Evolutionary conservation across 495 filamentous ascomycete genomes (phyloP), one percentile per base, ranked within the genome.

Genomic region (Xylaria nigripes): DNA sequence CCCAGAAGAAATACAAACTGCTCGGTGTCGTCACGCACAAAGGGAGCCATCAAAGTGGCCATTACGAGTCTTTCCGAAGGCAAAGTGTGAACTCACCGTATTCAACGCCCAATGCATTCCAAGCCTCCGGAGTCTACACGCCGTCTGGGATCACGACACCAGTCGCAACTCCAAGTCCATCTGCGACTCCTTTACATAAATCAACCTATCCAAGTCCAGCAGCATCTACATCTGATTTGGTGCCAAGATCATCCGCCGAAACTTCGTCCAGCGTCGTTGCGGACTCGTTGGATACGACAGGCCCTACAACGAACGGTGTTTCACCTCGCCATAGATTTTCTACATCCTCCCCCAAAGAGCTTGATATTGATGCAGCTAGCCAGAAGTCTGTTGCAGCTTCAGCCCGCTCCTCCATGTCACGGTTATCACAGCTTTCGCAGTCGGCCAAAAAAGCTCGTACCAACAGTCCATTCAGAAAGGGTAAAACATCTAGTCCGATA

Each of bases 11-110:
- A 58, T 99, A 95, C 74, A 89, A 84, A 60, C 78, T 99, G 3
- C 81, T 94, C 2, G 87, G 85, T 10, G 83, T 95, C 40, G 86
- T 99, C 45, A 93, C 87, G 24, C 93, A 99, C 64, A 96, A 95
- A 63, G 93, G 93, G 18, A 94, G 86, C 55, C 93, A 99, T 70
- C 84, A 95, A 60, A 95, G 89, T 54, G 93, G 93, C 1, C 93
- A 99, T 66, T 99, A 99, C 69, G 93, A 99, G 66, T 89, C 90
- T 1, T 97, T 97, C 70, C 80, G 93, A 25, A 81, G 93, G n/a
- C 95, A 96, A 67, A 82, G 84, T 52, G 64, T 85, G 34, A 83
- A 77, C 48, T 68, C 69, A 44, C 74, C 81, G 1, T 96, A 81
- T 60, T 88, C 89, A 0, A 96, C 89, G 0, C 87, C 89, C 0